These are phyloP conservation scores for Pichia sp. DNA, from an alignment of 1,139 yeast species.

Conservation along the genomic window DNA sequence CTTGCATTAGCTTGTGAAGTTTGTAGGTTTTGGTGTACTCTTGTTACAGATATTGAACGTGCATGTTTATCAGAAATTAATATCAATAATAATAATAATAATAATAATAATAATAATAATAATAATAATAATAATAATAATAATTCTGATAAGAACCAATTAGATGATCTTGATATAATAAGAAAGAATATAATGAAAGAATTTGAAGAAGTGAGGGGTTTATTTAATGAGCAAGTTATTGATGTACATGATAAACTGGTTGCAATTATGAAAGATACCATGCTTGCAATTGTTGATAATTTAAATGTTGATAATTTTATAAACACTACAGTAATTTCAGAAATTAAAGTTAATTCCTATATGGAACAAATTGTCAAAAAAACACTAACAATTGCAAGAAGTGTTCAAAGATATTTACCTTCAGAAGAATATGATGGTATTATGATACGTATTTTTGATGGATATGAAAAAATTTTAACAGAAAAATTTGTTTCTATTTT, in stretches of 20 bases:
- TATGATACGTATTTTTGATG: conserved; percentile 53
- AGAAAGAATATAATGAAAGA: conserved; percentile 24
- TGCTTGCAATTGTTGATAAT: conserved; percentile 22
- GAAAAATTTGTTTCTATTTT: conserved; percentile 36
- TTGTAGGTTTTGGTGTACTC: conserved; percentile 22
- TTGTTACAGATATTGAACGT: conserved; percentile 11
- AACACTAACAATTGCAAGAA: conserved; percentile 56
- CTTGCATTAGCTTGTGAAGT: conserved; percentile 63
- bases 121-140: not conserved
- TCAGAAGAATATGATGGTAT: conserved; percentile 43
- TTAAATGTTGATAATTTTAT: conserved; percentile 1
- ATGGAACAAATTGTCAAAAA: conserved; percentile 67
- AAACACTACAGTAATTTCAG: not conserved
- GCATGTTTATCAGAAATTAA: conserved; percentile 9
- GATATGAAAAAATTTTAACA: conserved; percentile 50
- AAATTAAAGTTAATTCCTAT: conserved; percentile 33
- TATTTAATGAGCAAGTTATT: conserved; percentile 53
- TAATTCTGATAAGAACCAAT: not conserved
- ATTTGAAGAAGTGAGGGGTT: conserved; percentile 31
- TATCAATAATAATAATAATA: not conserved
- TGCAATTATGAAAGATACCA: conserved; percentile 64
- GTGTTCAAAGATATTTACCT: conserved; percentile 53
- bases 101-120: not conserved
- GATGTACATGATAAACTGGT: conserved; percentile 64
- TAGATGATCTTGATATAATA: conserved; percentile 1